Evolutionary conservation across 495 filamentous ascomycete species (phyloP).

Genomic region (Extremus antarcticus): DNA sequence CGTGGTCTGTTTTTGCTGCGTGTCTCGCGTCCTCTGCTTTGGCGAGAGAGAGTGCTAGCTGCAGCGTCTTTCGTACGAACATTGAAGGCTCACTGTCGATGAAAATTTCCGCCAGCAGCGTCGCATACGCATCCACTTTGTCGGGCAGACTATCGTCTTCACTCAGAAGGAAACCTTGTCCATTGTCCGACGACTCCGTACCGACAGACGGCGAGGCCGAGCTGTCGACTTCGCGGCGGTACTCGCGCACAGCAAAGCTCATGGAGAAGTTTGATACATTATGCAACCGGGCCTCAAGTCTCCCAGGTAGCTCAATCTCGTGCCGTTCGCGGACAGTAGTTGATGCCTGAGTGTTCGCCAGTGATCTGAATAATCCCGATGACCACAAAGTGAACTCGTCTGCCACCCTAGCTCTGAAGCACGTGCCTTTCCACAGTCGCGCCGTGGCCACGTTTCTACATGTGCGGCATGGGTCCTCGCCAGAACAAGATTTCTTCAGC

Average conservation of each 20-base stretch:
- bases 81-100: constrained; percentile 54
- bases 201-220: too few relatives aligned
- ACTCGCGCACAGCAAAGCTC: constrained; percentile 28
- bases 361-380: constrained; percentile 45
- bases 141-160: constrained; percentile 56
- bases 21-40: constrained; percentile 33
- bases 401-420: constrained; percentile 62
- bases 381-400: constrained; percentile 65
- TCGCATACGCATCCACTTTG: constrained; percentile 61
- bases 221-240: neutral
- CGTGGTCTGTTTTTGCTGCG: neutral
- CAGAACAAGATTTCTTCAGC: constrained; percentile 77
- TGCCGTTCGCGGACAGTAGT: constrained; percentile 47
- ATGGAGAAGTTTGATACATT: constrained; percentile 36
- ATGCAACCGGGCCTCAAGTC: constrained; percentile 61
- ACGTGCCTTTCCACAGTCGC: constrained; percentile 69
- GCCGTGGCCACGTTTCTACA: constrained; percentile 68
- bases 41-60: constrained; percentile 45
- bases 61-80: constrained; percentile 57
- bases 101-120: constrained; percentile 49
- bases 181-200: neutral
- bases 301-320: constrained; percentile 45
- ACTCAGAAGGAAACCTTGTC: constrained; percentile 18
- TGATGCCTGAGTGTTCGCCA: constrained; percentile 23
- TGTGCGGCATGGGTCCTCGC: constrained; percentile 68